These are phyloP conservation scores for Populus hybrid DNA, from an alignment of 441 rosid genomes.

Conservation along the genomic window DNA sequence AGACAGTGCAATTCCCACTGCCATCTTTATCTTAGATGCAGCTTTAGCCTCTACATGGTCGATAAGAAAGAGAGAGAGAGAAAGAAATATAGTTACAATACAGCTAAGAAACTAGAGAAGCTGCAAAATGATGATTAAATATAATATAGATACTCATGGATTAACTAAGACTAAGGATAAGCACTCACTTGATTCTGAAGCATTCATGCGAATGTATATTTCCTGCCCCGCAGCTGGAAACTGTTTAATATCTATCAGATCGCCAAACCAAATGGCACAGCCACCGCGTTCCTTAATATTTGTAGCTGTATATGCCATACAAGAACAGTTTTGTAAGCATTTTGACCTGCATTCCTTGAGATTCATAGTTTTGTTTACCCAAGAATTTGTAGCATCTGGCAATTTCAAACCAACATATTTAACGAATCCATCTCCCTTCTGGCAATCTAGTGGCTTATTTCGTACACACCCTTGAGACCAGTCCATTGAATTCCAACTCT, in stretches of 20 bases:
- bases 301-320: constrained; percentile 23
- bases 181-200: constrained; percentile 22
- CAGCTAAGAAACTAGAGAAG: neutral
- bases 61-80: neutral
- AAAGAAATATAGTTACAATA: neutral
- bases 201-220: constrained; percentile 28
- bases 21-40: neutral
- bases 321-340: constrained; percentile 35
- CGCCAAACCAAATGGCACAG: constrained; percentile 38
- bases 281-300: constrained; percentile 27
- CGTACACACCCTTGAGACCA: constrained; percentile 27
- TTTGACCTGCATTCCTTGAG: constrained; percentile 21
- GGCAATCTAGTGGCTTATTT: constrained; percentile 19
- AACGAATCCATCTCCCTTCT: constrained; percentile 22
- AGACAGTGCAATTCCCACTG: neutral
- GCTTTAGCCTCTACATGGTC: neutral
- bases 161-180: neutral
- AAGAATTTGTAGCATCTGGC: constrained; percentile 24
- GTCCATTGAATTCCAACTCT: constrained; percentile 1
- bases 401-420: constrained; percentile 16
- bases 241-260: constrained; percentile 33
- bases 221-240: constrained; percentile 23
- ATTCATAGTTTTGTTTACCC: constrained; percentile 14
- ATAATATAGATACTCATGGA: too few species aligned
- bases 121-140: neutral